These are phyloP conservation scores for Nemania sp. DNA, from an alignment of 2,329 filamentous ascomycete genomes.

Conservation along the genomic window DNA sequence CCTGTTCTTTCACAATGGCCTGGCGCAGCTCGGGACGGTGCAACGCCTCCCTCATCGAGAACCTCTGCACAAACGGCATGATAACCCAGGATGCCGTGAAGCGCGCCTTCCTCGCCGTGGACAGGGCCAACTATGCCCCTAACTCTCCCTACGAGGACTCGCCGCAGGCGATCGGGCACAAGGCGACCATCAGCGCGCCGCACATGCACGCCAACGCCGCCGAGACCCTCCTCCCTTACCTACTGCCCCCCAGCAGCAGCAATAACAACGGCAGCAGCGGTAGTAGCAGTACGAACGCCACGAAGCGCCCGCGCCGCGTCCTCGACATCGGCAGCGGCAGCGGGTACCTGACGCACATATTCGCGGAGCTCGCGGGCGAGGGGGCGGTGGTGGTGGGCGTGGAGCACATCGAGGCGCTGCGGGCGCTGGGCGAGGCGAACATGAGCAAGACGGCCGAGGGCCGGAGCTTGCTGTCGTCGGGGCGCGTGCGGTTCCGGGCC, in stretches of 20 bases:
- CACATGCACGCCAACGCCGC: conserved; percentile 64
- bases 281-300: not conserved
- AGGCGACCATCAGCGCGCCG: conserved; percentile 62
- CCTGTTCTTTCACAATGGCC: conserved; percentile 66
- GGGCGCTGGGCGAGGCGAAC: conserved; percentile 66
- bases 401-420: conserved; percentile 71
- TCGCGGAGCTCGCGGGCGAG: conserved; percentile 74
- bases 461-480: conserved; percentile 61
- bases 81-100: conserved; percentile 75
- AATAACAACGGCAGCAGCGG: not conserved
- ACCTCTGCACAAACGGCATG: conserved; percentile 72
- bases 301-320: conserved; percentile 51
- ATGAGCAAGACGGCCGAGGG: conserved; percentile 67
- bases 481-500: conserved; percentile 71
- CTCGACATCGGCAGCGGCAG: conserved; percentile 77
- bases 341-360: conserved; percentile 84
- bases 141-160: conserved; percentile 67
- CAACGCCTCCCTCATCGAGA: conserved; percentile 77
- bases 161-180: conserved; percentile 59
- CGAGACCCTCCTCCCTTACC: conserved; percentile 53
- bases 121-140: conserved; percentile 83
- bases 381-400: conserved; percentile 66
- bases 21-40: conserved; percentile 81
- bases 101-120: conserved; percentile 82
- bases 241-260: conserved; percentile 37